Evolutionary conservation across 73 alveolate species (phyloP).

Genomic region (Stentor coeruleus): DNA sequence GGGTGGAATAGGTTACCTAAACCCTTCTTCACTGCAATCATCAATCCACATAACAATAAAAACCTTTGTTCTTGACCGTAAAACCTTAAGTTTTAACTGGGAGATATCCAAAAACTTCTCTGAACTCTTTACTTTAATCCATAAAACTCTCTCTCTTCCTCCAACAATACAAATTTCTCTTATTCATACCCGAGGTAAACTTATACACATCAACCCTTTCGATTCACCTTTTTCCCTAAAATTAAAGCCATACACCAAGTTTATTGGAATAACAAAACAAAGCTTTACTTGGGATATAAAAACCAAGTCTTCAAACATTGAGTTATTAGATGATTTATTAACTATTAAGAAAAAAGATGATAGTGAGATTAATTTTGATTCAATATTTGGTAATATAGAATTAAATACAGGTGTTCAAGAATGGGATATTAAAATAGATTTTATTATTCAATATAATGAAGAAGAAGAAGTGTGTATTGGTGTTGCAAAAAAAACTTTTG

Average conservation of each 20-base stretch:
- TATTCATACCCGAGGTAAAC: not conserved
- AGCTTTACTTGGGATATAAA: constrained; percentile 34
- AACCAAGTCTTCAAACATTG: constrained; percentile 32
- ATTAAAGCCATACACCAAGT: not conserved
- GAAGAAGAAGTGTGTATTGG: constrained; percentile 47
- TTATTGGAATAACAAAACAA: not conserved
- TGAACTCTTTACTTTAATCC: not conserved
- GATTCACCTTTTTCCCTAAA: not conserved
- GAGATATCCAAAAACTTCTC: not conserved
- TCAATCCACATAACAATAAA: not conserved
- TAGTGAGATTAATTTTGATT: constrained; percentile 32
- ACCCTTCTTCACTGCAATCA: not conserved
- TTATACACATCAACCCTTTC: not conserved
- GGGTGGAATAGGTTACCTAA: not conserved
- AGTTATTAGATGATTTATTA: constrained; percentile 26
- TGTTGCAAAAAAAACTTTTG: constrained; percentile 29
- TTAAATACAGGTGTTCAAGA: constrained; percentile 31
- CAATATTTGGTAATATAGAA: constrained; percentile 37
- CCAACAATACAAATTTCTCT: not conserved
- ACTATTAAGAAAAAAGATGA: constrained; percentile 31
- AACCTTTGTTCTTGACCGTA: not conserved
- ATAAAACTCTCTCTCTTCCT: not conserved
- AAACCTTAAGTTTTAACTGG: not conserved
- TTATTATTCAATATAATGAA: constrained; percentile 32
- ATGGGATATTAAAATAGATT: constrained; percentile 42